These are phyloP conservation scores for Hypsizygus marmoreus DNA, from an alignment of 768 basidiomycete species.

Conservation along the genomic window DNA sequence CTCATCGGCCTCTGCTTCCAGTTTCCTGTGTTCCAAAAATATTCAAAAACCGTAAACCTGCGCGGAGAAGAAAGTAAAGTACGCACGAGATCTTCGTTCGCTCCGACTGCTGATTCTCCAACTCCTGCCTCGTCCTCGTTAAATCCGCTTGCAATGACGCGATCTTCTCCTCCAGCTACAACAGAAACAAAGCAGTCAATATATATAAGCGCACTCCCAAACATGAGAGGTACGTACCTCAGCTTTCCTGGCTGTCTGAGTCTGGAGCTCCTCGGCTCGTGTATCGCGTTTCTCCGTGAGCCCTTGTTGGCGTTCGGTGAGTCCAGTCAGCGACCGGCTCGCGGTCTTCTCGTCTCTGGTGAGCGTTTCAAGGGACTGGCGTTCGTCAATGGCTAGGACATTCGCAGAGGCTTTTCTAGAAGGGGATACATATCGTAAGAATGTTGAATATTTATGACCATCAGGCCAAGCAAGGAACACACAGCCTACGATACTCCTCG, in stretches of 20 bases:
- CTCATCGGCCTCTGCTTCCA: constrained; percentile 91
- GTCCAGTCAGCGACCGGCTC: constrained; percentile 59
- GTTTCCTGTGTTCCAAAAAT: constrained; percentile 54
- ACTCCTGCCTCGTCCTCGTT: constrained; percentile 67
- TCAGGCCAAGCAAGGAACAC: constrained; percentile 24
- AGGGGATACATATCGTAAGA: neutral
- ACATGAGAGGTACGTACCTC: constrained; percentile 46
- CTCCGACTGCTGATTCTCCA: constrained; percentile 87
- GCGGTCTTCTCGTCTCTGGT: constrained; percentile 81
- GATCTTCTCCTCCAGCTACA: constrained; percentile 64
- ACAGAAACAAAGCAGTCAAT: neutral
- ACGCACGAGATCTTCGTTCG: constrained; percentile 75
- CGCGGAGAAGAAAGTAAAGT: neutral
- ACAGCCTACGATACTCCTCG: constrained; percentile 86
- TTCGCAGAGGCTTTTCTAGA: constrained; percentile 79
- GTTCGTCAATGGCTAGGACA: constrained; percentile 80
- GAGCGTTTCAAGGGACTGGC: constrained; percentile 81
- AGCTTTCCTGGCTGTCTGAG: constrained; percentile 50
- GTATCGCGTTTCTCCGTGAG: constrained; percentile 59
- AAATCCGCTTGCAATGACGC: constrained; percentile 59
- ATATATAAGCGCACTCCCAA: neutral
- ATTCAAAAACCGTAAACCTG: neutral
- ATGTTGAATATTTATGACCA: neutral
- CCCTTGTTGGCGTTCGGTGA: constrained; percentile 70
- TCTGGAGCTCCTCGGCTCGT: constrained; percentile 53